Percentiles rank a stretch among this genome's conserved stretches.
Conservation (phyloP, 306 rosid genomes). For the Prunus campanulata region DNA sequence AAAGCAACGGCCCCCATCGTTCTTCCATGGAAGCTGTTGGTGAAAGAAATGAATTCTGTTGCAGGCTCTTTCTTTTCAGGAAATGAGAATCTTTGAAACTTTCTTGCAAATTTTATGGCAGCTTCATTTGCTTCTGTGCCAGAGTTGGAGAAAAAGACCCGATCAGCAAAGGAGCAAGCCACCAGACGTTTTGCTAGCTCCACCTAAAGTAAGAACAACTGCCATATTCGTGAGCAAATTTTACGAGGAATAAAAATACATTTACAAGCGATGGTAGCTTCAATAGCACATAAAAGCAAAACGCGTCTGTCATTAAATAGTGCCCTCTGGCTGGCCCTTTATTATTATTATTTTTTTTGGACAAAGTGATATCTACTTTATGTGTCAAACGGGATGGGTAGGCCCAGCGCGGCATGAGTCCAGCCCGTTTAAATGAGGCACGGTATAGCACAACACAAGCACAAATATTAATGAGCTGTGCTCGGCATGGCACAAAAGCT, state of each 20-base stretch:
- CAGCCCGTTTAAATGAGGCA: no score
- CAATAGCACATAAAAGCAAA: no score
- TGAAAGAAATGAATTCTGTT: slow-evolving; percentile 13
- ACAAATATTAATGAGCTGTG: no score
- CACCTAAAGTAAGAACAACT: not conserved
- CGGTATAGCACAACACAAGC: no score
- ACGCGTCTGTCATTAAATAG: no score
- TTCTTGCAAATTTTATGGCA: slow-evolving; percentile 16
- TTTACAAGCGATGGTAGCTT: not conserved
- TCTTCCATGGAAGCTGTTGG: slow-evolving; percentile 17
- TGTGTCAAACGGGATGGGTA: no score
- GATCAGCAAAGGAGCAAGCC: slow-evolving; percentile 14
- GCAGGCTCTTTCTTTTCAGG: slow-evolving; percentile 2
- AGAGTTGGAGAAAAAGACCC: slow-evolving; percentile 9
- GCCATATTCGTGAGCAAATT: not conserved
- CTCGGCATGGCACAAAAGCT: no score
- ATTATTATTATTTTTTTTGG: no score
- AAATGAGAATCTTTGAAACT: slow-evolving; percentile 2
- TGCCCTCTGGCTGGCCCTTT: no score
- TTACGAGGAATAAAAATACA: not conserved
- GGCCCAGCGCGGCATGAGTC: accelerated
- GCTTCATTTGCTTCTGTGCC: slow-evolving; percentile 22
- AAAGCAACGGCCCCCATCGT: slow-evolving; percentile 7
- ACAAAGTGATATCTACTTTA: no score
- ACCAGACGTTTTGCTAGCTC: slow-evolving; percentile 16